Evolutionary conservation across 148 eudicot species (phyloP).

Genomic region (Diospyros kaki): DNA sequence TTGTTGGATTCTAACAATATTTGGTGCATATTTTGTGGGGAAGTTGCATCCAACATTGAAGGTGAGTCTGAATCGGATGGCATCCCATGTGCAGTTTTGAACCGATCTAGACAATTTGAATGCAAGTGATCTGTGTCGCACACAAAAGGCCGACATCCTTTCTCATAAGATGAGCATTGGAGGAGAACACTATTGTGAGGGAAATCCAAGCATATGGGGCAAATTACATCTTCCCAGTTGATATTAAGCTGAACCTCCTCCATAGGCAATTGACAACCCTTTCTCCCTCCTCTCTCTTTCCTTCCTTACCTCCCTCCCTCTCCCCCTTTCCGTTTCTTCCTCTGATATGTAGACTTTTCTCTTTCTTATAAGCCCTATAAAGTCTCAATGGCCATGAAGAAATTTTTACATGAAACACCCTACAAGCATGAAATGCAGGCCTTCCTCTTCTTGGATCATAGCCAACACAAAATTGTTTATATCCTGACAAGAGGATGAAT

Average conservation of each 20-base stretch:
- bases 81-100: slow-evolving; percentile 67
- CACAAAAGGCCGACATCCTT: slow-evolving; percentile 85
- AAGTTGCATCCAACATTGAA: slow-evolving; percentile 24
- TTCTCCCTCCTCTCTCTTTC: background rate
- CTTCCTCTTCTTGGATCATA: background rate
- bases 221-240: slow-evolving; percentile 67
- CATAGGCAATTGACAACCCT: slow-evolving; percentile 25
- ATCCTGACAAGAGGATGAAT: background rate
- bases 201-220: slow-evolving; percentile 90
- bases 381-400: slow-evolving; percentile 5
- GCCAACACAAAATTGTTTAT: background rate
- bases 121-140: slow-evolving; percentile 93
- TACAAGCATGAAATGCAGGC: slow-evolving; percentile 3
- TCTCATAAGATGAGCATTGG: slow-evolving; percentile 81
- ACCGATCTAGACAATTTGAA: slow-evolving; percentile 91
- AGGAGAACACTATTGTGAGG: slow-evolving; percentile 93
- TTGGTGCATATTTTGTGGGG: slow-evolving; percentile 24
- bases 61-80: slow-evolving; percentile 42
- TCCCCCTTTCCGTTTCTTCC: too few relatives aligned
- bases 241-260: slow-evolving; percentile 48
- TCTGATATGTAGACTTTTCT: slow-evolving; percentile 10
- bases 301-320: background rate
- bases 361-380: background rate
- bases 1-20: slow-evolving; percentile 33
- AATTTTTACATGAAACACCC: background rate